These are phyloP conservation scores for Ustilago trichophora DNA, from an alignment of 1,284 basidiomycete species.

Conservation along the genomic window DNA sequence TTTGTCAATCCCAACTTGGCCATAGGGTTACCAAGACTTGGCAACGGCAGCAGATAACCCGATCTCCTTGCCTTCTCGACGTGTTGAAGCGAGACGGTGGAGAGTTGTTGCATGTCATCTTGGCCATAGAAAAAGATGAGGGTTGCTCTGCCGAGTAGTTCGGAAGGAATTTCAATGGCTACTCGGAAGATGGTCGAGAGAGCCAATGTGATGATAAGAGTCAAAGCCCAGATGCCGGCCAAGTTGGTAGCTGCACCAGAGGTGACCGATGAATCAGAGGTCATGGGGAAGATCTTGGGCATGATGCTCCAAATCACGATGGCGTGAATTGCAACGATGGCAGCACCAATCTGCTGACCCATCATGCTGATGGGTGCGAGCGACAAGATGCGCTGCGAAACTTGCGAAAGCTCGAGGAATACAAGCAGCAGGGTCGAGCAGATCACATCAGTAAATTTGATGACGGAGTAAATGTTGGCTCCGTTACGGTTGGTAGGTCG, in stretches of 20 bases:
- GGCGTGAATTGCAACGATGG: conserved; percentile 29
- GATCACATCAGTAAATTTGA: conserved; percentile 39
- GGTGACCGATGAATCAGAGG: conserved; percentile 11
- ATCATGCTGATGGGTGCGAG: conserved; percentile 27
- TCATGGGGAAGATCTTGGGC: conserved; percentile 43
- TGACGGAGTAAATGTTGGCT: conserved; percentile 31
- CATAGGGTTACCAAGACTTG: conserved; percentile 44
- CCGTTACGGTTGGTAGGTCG: conserved; percentile 19
- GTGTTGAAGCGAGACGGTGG: conserved; percentile 14
- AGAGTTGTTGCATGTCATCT: conserved; percentile 35
- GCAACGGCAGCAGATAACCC: conserved; percentile 33
- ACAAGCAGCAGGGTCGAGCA: conserved; percentile 25
- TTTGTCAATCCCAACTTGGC: conserved; percentile 44
- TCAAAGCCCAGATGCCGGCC: conserved; percentile 42
- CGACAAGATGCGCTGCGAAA: conserved; percentile 15
- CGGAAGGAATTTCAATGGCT: conserved; percentile 34
- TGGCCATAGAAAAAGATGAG: conserved; percentile 46
- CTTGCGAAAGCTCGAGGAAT: conserved; percentile 20
- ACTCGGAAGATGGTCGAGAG: conserved; percentile 28
- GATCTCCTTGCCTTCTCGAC: conserved; percentile 28
- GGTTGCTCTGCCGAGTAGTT: conserved; percentile 35
- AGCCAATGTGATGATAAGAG: conserved; percentile 30
- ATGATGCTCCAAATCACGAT: conserved; percentile 43
- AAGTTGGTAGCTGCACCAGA: conserved; percentile 25
- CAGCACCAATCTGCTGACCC: conserved; percentile 43